Percentiles rank a stretch among this genome's conserved stretches.
Conservation (phyloP, 2,329 filamentous ascomycete species). For the Hypoxylon sp. region DNA sequence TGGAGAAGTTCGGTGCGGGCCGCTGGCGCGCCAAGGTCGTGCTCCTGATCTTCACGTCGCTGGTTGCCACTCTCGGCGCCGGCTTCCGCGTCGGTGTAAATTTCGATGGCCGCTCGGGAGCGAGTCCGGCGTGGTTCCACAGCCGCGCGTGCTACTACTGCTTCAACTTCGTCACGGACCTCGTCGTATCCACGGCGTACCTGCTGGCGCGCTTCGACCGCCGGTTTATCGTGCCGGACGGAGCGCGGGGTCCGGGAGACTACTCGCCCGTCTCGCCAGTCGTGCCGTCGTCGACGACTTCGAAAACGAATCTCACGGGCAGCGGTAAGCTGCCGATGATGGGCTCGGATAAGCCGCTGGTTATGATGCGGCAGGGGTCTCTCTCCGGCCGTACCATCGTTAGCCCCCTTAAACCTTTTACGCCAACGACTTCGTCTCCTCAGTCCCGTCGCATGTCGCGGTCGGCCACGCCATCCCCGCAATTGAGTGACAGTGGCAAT, state of each 20-base stretch:
- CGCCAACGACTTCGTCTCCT: not conserved
- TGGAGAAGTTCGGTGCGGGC: slow-evolving; percentile 75
- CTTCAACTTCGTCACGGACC: slow-evolving; percentile 81
- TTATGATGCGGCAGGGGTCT: slow-evolving; percentile 11
- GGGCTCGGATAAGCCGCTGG: slow-evolving; percentile 11
- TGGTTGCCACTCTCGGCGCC: slow-evolving; percentile 75
- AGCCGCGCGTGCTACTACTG: slow-evolving; percentile 80
- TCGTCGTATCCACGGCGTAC: slow-evolving; percentile 76
- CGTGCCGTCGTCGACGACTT: slow-evolving; percentile 20
- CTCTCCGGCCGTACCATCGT: not conserved
- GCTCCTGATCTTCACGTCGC: slow-evolving; percentile 69
- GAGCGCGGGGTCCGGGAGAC: slow-evolving; percentile 69
- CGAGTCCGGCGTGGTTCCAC: slow-evolving; percentile 75
- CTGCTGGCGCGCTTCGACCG: slow-evolving; percentile 76
- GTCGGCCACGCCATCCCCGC: not conserved
- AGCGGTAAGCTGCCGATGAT: slow-evolving; percentile 25
- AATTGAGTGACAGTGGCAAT: not conserved
- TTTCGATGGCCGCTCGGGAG: slow-evolving; percentile 63
- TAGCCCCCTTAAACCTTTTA: not conserved
- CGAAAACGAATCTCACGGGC: slow-evolving; percentile 14
- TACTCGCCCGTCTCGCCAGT: slow-evolving; percentile 51
- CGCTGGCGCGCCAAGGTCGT: slow-evolving; percentile 73
- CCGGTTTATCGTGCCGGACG: slow-evolving; percentile 80
- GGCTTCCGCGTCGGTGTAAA: slow-evolving; percentile 72
- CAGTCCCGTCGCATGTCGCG: not conserved